Evolutionary conservation across 2,329 filamentous ascomycete genomes (phyloP).

Genomic region (Diaporthe sp.): DNA sequence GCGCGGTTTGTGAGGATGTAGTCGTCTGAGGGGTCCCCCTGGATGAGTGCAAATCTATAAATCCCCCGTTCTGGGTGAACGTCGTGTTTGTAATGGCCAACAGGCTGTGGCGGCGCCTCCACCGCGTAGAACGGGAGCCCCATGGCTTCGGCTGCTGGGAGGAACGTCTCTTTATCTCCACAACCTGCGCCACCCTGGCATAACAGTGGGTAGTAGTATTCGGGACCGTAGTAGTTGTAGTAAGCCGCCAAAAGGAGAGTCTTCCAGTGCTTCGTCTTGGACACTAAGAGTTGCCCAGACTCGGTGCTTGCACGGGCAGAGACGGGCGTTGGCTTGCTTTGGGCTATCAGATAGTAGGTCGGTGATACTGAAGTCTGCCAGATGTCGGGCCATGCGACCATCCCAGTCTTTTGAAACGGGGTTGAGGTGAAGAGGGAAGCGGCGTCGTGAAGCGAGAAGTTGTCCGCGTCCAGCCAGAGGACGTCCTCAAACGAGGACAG

Average conservation of each 20-base stretch:
- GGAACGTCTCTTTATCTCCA: constrained; percentile 64
- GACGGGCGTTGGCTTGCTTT: constrained; percentile 29
- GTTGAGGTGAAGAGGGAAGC: constrained; percentile 60
- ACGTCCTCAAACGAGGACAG: constrained; percentile 71
- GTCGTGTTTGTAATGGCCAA: constrained; percentile 16
- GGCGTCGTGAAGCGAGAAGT: constrained; percentile 58
- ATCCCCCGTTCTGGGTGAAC: background rate
- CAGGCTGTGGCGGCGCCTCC: constrained; percentile 42
- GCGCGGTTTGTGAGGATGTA: background rate
- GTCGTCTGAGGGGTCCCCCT: background rate
- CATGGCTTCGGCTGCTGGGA: constrained; percentile 57
- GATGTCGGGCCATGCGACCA: constrained; percentile 71
- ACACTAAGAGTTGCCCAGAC: constrained; percentile 61
- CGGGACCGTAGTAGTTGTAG: constrained; percentile 68
- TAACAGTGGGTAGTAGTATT: constrained; percentile 62
- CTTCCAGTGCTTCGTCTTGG: constrained; percentile 60
- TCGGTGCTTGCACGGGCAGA: constrained; percentile 47
- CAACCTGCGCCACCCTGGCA: constrained; percentile 57
- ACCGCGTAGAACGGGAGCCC: constrained; percentile 56
- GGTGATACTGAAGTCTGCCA: constrained; percentile 58
- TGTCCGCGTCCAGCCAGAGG: constrained; percentile 70
- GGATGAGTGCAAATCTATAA: constrained; percentile 1
- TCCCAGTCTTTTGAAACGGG: constrained; percentile 63
- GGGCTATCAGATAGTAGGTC: constrained; percentile 59
- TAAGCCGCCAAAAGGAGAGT: constrained; percentile 64